Evolutionary conservation across 257 asterid species (phyloP).

Genomic region (Striga asiatica): DNA sequence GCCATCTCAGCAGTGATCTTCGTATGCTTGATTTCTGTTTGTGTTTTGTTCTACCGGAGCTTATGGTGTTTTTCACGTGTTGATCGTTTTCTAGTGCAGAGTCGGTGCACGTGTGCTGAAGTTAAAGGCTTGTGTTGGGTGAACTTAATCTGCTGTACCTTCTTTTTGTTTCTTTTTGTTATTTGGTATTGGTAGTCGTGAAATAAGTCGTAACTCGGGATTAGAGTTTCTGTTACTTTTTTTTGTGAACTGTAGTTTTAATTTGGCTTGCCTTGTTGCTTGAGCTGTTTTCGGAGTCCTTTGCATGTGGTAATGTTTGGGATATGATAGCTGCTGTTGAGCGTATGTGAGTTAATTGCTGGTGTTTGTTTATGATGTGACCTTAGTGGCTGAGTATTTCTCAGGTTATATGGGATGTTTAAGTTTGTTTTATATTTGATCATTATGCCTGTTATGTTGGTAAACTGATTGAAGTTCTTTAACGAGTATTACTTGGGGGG

Average conservation of each 20-base stretch:
- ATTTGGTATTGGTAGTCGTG: slow-evolving; percentile 38
- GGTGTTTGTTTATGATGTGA: slow-evolving; percentile 18
- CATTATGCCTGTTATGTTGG: background rate
- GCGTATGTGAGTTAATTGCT: slow-evolving; percentile 22
- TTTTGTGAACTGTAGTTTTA: slow-evolving; percentile 39
- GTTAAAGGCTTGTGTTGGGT: slow-evolving; percentile 35
- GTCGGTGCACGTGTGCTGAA: slow-evolving; percentile 32
- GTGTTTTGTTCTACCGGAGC: slow-evolving; percentile 14
- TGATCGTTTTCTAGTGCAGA: slow-evolving; percentile 23
- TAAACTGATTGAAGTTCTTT: background rate
- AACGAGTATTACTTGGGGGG: background rate
- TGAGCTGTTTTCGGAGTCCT: slow-evolving; percentile 33
- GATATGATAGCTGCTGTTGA: slow-evolving; percentile 26
- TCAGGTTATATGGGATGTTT: slow-evolving; percentile 13
- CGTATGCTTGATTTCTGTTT: background rate
- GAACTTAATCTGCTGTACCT: slow-evolving; percentile 26
- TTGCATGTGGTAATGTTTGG: slow-evolving; percentile 30
- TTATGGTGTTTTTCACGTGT: slow-evolving; percentile 11
- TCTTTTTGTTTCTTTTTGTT: too few species aligned
- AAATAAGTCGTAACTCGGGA: slow-evolving; percentile 47
- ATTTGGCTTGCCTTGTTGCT: slow-evolving; percentile 37
- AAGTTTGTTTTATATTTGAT: background rate
- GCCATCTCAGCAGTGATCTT: slow-evolving; percentile 43
- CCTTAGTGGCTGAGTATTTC: slow-evolving; percentile 9
- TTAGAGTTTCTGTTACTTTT: slow-evolving; percentile 28